A percentile compares a stretch with the other conserved stretches of the same genome.
Evolutionary conservation across 495 filamentous ascomycete genomes (phyloP).

Genomic region (Daldinia decipiens): DNA sequence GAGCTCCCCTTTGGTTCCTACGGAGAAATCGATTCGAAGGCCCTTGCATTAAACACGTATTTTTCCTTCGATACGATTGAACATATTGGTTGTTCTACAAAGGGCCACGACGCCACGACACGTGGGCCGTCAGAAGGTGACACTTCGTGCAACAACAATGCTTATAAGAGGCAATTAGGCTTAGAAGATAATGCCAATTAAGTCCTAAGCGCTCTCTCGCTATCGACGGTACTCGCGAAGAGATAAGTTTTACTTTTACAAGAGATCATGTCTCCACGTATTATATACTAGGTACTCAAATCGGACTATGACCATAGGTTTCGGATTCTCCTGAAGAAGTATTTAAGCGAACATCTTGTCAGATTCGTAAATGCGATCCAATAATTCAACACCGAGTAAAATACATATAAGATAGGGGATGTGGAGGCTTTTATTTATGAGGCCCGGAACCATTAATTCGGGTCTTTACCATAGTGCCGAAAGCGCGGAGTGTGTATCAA

Average conservation of each 20-base stretch:
- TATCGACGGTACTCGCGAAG: not conserved
- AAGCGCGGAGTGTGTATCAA: not conserved
- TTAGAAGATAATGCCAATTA: not conserved
- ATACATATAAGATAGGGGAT: too few species aligned
- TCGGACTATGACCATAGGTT: not conserved
- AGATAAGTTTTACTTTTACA: not conserved
- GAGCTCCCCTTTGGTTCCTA: not conserved
- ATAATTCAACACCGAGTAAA: not conserved
- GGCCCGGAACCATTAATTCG: not conserved
- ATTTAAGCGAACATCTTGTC: not conserved
- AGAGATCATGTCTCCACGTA: not conserved
- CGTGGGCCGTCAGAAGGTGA: not conserved
- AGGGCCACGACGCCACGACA: not conserved
- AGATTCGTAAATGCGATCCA: not conserved
- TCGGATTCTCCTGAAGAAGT: not conserved
- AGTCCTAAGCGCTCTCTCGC: not conserved
- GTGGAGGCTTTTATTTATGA: not conserved
- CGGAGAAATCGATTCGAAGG: not conserved
- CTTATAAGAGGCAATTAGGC: not conserved
- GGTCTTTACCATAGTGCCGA: not conserved
- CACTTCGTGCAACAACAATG: not conserved
- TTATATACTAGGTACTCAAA: too few species aligned
- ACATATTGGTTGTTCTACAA: not conserved
- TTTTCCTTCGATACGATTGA: not conserved
- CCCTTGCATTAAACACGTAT: too few species aligned